These are phyloP conservation scores for Perkinsus marinus DNA, from an alignment of 169 alveolate species.

Conservation along the genomic window DNA sequence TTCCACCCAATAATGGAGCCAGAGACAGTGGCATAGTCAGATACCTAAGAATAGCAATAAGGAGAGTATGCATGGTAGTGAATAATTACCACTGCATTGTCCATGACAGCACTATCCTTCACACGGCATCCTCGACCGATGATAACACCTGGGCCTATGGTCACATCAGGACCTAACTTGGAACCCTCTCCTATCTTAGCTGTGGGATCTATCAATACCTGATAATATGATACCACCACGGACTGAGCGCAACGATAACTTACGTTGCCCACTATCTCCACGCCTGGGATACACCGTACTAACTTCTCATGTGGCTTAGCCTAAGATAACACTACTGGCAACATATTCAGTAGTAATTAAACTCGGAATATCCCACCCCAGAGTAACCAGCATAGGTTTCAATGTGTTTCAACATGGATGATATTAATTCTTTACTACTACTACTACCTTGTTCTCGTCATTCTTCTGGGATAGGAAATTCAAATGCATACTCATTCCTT, in stretches of 20 bases:
- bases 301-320: background rate
- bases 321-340: background rate
- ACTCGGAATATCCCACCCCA: no score
- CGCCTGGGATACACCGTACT: conserved; percentile 22
- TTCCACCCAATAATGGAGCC: conserved; percentile 84
- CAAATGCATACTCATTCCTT: conserved; percentile 37
- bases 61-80: background rate
- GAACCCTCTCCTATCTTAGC: conserved; percentile 64
- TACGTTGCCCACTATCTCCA: conserved; percentile 44
- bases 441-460: conserved; percentile 6
- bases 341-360: no score
- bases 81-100: background rate
- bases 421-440: no score
- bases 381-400: no score
- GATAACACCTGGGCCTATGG: conserved; percentile 72
- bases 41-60: conserved; percentile 32
- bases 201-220: conserved; percentile 11
- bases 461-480: conserved; percentile 38
- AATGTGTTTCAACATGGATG: no score
- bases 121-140: conserved; percentile 82
- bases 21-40: conserved; percentile 48
- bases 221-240: background rate
- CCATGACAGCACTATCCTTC: conserved; percentile 60
- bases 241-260: background rate
- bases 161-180: conserved; percentile 77